Conservation (phyloP, 176 grass and related monocot species). For the Echinochloa phyllopogon region DNA sequence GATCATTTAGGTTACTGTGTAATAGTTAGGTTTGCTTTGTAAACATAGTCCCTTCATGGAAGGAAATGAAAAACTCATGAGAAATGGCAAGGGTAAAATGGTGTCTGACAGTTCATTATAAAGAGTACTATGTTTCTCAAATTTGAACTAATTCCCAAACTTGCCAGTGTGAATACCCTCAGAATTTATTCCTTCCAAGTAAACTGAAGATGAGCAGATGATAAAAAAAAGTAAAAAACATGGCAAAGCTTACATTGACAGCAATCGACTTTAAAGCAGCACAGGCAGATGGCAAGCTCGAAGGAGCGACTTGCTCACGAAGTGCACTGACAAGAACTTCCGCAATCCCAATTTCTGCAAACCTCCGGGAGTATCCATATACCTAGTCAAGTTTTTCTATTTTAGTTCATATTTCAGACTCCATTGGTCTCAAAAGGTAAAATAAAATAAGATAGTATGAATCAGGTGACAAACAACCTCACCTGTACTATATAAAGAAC, state of each 20-base stretch:
- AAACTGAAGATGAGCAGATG: conserved; percentile 8
- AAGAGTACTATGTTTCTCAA: not conserved
- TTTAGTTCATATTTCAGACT: conserved; percentile 21
- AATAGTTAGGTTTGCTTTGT: conserved; percentile 25
- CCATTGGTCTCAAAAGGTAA: not conserved
- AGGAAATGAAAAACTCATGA: not conserved
- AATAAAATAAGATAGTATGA: not conserved
- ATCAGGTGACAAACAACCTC: not conserved
- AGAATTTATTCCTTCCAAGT: conserved; percentile 4
- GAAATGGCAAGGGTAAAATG: conserved; percentile 7
- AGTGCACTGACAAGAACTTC: conserved; percentile 81
- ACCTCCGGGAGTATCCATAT: conserved; percentile 89
- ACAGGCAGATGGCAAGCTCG: conserved; percentile 78
- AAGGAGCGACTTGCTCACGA: conserved; percentile 57
- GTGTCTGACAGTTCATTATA: conserved; percentile 2
- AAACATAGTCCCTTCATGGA: conserved; percentile 8
- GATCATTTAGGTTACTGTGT: not conserved
- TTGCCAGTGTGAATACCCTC: not conserved
- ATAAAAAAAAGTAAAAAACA: not conserved
- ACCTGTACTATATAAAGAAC: not conserved
- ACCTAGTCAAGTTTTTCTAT: conserved; percentile 55
- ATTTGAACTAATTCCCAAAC: not conserved
- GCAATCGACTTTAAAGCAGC: conserved; percentile 90
- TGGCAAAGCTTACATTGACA: conserved; percentile 78
- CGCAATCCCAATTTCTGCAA: conserved; percentile 85